Base-by-base conservation (phyloP, 23 red algal species). In the Gracilaria domingensis region DNA sequence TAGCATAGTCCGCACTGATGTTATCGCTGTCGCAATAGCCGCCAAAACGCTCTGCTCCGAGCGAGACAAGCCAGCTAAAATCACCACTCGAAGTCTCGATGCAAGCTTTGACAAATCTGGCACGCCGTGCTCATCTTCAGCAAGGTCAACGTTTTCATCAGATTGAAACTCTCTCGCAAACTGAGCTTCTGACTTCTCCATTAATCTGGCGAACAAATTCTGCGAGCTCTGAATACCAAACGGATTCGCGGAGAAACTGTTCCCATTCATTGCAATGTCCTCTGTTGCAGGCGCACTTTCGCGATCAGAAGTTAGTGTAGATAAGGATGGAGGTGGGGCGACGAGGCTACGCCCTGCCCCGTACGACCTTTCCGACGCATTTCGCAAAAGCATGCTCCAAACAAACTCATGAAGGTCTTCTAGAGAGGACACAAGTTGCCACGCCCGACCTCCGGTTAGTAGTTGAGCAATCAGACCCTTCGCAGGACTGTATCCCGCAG, bases 371-470 rank as follows among this genome's bases (percentile, higher is more conserved):
- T 80, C 74, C 12, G 87, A 91, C 18, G 66, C 75, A 40, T 48
- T 74, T 9, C 77, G 50, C 37, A 42, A 65, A n/a, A 72, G 55
- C 53, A 71, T 53, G 12, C 18, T 81, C 8, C 59, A 34, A 5
- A 91, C 73, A 29, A 81, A 91, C 33, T 47, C 38, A 71, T 82
- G 56, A 57, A 93, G 69, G 16, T 73, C 91, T 34, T 80, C 80
- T 16, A 93, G 60, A 17, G 81, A 80, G 23, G 91, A 49, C 18
- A 86, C 5, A 32, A 76, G 39, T 54, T 93, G 91, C 91, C 91
- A 93, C 28, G 82, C 91, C 4, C 72, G 81, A 60, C 91, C 91
- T 0, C 91, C 91, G 1, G 79, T 86, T 57, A 93, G 80, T 32
- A 93, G 48, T 40, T 85, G 81, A 24, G 81, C 80, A 30, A 93